Base-by-base conservation (phyloP, 2,329 filamentous ascomycete genomes). In the Fusarium nelsonii region DNA sequence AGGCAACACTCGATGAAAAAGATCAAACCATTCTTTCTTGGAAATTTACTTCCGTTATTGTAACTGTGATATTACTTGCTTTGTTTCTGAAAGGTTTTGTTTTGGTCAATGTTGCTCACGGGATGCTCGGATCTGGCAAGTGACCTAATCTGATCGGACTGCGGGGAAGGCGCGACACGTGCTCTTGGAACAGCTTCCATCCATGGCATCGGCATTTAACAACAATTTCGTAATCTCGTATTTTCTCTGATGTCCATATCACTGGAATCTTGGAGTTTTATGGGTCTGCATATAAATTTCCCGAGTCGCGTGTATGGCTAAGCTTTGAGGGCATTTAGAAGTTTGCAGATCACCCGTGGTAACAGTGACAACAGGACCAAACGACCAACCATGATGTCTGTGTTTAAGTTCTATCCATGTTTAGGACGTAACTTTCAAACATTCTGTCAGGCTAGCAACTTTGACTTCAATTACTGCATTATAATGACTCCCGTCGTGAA, bases 91-190 rank as follows among this genome's bases (percentile, higher is more conserved):
- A 18, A 10, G 37, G 28, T 52, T 66, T n/a, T 54, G 46, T 41
- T 39, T 66, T 45, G 56, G 16, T 48, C 39, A 30, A 54, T 15
- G 6, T 12, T 56, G 4, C 32, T 15, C 23, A 26, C 63, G 51
- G 66, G 61, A 58, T 65, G 51, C 15, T 43, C 56, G 61, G 66
- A 65, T 34, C 20, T 30, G 30, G 43, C 28, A 34, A 59, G 55
- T 43, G 48, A 51, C 54, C 34, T 46, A 52, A 69, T 26, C 16
- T 43, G 59, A 39, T 18, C 58, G 43, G 58, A 63, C 34, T 69
- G 66, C 66, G 66, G 66, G 66, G 66, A 69, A 68, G 39, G 16
- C 23, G 30, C 20, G 8, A 65, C 66, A 69, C 66, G 65, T 69
- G 66, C 65, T 56, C n/a, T 9, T 20, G 33, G 28, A 45, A 26